phyloP scores from a whole-genome alignment of 495 filamentous ascomycete species.

The Hypoxylon subgilvum region DNA sequence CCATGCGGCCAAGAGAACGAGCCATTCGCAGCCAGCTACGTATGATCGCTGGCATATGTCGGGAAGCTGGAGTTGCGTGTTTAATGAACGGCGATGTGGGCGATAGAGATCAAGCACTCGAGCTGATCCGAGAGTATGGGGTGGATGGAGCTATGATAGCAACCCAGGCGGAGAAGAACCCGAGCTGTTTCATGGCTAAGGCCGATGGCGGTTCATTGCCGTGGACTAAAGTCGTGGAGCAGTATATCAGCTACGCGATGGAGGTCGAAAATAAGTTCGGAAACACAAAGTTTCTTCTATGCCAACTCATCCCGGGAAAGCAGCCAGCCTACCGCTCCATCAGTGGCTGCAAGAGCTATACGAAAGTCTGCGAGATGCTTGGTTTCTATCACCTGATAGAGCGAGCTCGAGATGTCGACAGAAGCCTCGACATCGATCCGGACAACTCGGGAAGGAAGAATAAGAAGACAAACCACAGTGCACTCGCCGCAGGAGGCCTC shows the following conservation, averaged over 20 bases:
- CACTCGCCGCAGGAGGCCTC: conserved; percentile 46
- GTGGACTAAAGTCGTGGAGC: conserved; percentile 76
- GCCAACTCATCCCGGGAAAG: conserved; percentile 85
- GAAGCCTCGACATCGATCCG: conserved; percentile 62
- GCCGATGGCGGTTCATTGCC: conserved; percentile 67
- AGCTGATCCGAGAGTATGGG: conserved; percentile 73
- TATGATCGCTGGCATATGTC: conserved; percentile 79
- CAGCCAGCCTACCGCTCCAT: conserved; percentile 61
- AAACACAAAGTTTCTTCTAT: conserved; percentile 91
- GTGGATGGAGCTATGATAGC: conserved; percentile 98
- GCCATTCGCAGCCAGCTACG: conserved; percentile 84
- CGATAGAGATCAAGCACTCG: conserved; percentile 67
- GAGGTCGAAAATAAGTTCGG: conserved; percentile 82
- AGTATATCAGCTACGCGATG: conserved; percentile 73
- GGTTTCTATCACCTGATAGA: conserved; percentile 64
- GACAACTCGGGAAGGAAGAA: conserved; percentile 51
- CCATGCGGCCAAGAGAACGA: conserved; percentile 87
- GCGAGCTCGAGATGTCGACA: conserved; percentile 66
- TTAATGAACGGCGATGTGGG: conserved; percentile 94
- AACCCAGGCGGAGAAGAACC: conserved; percentile 84
- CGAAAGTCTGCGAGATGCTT: conserved; percentile 65
- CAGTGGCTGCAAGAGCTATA: conserved; percentile 66
- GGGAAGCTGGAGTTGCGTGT: conserved; percentile 81
- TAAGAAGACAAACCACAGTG: conserved; percentile 42
- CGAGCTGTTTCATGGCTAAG: conserved; percentile 75